Base-by-base conservation (phyloP, 73 alveolate species). In the Paramecium primaurelia region DNA sequence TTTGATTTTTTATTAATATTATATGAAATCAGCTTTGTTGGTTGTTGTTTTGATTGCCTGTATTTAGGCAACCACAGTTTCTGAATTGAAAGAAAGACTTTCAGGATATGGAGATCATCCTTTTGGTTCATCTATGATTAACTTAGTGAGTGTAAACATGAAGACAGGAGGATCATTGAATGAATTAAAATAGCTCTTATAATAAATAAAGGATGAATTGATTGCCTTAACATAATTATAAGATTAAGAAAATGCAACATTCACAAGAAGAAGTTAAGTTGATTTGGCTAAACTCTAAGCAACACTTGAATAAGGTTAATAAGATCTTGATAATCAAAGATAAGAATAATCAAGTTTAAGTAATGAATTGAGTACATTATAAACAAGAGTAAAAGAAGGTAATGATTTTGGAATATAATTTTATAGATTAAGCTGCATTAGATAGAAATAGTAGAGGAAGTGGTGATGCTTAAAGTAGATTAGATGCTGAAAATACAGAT, bases 81-180 rank as follows among this genome's bases (percentile, higher is more conserved):
- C 84, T 32, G 84, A 64, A 28, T 12, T 64, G 84, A 64, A 64
- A 34, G 84, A 64, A 16, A 64, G 47, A 64, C 75, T 80, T 26
- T 45, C 71, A 18, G 91, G 58, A 44, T 80, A 45, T 80, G 91
- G 58, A 44, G 91, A 80, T n/a, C 91, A 80, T 49, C 91, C 91
- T 9, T 80, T 42, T 49, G 51, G 75, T 8, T 25, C 45, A 80
- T 80, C 91, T 8, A 45, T 80, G 91, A 44, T 80, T 7, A 80
- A 80, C 30, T 80, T 80, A 36, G 91, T 80, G 28, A 44, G 51
- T 40, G 58, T 80, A 58, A 80, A 80, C 49, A 80, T 80, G 91
- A 45, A 80, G 25, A 80, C 91, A 25, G 91, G 91, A 45, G 91
- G 91, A 25, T 28, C 91, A 80, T 47, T 80, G n/a, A 80, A 34